phyloP scores from a whole-genome alignment of 1,284 basidiomycete species.

The Neotropicomus parvogracilis region DNA sequence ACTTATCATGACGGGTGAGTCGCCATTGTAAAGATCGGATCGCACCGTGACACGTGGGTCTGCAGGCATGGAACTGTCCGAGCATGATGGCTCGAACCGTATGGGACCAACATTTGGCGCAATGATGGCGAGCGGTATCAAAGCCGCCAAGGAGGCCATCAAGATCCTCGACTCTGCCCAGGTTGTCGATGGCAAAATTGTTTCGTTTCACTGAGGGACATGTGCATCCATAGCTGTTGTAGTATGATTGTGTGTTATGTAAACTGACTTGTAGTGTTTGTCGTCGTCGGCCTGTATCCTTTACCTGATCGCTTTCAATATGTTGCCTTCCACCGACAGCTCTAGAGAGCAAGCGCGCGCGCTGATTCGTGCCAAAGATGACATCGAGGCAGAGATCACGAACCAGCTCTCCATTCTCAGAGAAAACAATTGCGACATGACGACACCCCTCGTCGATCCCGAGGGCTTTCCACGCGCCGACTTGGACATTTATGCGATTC shows the following conservation, averaged over 20 bases:
- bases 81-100: constrained; percentile 78
- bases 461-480: constrained; percentile 86
- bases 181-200: constrained; percentile 64
- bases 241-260: constrained; percentile 11
- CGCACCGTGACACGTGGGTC: constrained; percentile 5
- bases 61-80: constrained; percentile 79
- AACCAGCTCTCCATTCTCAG: constrained; percentile 59
- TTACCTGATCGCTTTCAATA: too few relatives aligned
- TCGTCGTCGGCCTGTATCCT: too few relatives aligned
- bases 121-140: constrained; percentile 78
- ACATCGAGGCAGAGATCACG: constrained; percentile 62
- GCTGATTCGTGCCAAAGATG: constrained; percentile 60
- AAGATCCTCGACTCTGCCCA: constrained; percentile 57
- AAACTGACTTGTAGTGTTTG: constrained; percentile 1
- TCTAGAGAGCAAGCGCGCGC: constrained; percentile 52
- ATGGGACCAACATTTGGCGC: constrained; percentile 83
- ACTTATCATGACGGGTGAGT: constrained; percentile 68
- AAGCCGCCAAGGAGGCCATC: constrained; percentile 73
- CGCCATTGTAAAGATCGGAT: background rate
- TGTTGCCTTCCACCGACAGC: constrained; percentile 42
- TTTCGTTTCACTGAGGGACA: constrained; percentile 36
- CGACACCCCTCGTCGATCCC: constrained; percentile 71
- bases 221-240: background rate
- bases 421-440: constrained; percentile 56
- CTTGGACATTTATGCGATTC: constrained; percentile 79